Percentiles rank a stretch among this genome's conserved stretches.
Evolutionary conservation across 306 rosid species (phyloP).

Genomic region (Calophaca sinica): DNA sequence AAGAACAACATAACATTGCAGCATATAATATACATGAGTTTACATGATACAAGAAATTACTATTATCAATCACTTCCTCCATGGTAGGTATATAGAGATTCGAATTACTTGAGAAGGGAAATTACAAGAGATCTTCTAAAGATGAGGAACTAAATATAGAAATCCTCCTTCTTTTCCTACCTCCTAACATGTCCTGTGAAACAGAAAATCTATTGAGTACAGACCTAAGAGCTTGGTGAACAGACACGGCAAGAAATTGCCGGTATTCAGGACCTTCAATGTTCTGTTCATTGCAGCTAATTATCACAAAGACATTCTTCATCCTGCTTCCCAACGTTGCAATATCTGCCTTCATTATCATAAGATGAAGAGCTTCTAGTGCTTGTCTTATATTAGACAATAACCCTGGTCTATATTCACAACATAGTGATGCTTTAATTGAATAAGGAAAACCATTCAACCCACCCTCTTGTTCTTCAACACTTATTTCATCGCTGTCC

Average conservation of each 20-base stretch:
- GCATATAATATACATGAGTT: conserved; percentile 20
- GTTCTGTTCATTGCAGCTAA: conserved; percentile 55
- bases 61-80: conserved; percentile 16
- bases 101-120: not conserved
- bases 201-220: conserved; percentile 64
- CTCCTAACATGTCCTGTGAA: conserved; percentile 60
- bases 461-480: conserved; percentile 65
- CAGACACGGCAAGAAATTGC: conserved; percentile 59
- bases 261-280: conserved; percentile 53
- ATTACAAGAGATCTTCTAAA: conserved; percentile 55
- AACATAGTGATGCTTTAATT: conserved; percentile 68
- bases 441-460: conserved; percentile 59
- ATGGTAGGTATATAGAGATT: conserved; percentile 15
- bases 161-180: conserved; percentile 56
- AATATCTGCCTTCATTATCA: conserved; percentile 63
- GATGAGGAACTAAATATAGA: conserved; percentile 62
- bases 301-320: conserved; percentile 72
- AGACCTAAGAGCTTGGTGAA: conserved; percentile 66
- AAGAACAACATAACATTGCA: conserved; percentile 27
- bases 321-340: conserved; percentile 70
- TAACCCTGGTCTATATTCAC: conserved; percentile 72
- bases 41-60: conserved; percentile 36
- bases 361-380: conserved; percentile 64
- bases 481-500: conserved; percentile 73
- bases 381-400: conserved; percentile 69